A percentile compares a stretch with the other conserved stretches of the same genome.
Evolutionary conservation across 768 basidiomycete species (phyloP).

Genomic region (Clitopilus hobsonii): DNA sequence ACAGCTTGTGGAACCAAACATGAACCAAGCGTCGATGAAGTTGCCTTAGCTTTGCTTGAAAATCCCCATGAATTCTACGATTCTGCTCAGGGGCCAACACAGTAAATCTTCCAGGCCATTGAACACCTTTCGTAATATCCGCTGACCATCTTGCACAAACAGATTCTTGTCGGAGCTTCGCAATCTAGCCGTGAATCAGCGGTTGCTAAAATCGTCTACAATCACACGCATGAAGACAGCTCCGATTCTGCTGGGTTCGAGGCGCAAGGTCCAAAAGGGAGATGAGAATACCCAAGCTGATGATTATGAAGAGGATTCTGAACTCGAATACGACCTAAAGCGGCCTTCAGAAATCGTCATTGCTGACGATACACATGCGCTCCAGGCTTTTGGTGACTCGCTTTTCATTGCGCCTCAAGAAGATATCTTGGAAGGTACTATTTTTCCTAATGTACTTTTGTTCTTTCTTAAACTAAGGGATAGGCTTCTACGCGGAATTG

Average conservation of each 20-base stretch:
- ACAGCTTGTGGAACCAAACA: conserved; percentile 82
- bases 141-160: too few species aligned
- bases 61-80: conserved; percentile 71
- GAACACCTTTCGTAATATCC: background rate
- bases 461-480: background rate
- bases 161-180: conserved; percentile 83
- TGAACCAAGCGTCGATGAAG: conserved; percentile 83
- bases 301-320: conserved; percentile 67
- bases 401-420: conserved; percentile 85
- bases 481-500: conserved; percentile 61
- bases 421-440: conserved; percentile 77
- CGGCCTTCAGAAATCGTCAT: conserved; percentile 69
- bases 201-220: conserved; percentile 48
- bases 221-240: conserved; percentile 62
- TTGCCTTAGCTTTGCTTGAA: conserved; percentile 62
- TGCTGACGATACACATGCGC: conserved; percentile 81
- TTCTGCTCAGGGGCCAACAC: conserved; percentile 61
- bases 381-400: conserved; percentile 72
- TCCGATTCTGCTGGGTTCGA: conserved; percentile 71
- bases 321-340: conserved; percentile 67
- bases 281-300: conserved; percentile 23
- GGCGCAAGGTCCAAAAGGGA: conserved; percentile 43
- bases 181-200: conserved; percentile 76
- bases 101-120: conserved; percentile 36
- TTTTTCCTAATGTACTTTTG: background rate